These are phyloP conservation scores for Pythium rishiriense DNA, from an alignment of 352 stramenopile genomes.

Conservation along the genomic window DNA sequence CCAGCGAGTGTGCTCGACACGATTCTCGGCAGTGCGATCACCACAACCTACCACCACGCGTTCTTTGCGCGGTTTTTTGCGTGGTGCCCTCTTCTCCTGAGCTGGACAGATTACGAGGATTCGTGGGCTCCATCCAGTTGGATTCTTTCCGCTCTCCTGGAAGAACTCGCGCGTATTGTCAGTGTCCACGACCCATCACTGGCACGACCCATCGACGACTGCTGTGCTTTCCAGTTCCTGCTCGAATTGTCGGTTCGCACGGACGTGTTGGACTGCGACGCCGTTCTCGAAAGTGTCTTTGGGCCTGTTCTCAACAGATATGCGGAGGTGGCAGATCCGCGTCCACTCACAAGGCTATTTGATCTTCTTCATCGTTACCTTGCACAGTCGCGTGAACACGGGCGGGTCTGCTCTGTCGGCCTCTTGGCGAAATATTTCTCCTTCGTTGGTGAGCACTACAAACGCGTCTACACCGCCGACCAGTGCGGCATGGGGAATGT, in stretches of 20 bases:
- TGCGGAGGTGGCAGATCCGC: neutral
- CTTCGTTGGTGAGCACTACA: conserved; percentile 2
- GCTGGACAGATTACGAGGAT: neutral
- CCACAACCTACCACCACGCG: conserved; percentile 10
- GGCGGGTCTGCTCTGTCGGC: neutral
- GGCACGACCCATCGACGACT: neutral
- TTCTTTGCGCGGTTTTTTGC: conserved; percentile 9
- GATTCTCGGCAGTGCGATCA: neutral
- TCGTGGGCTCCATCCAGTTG: neutral
- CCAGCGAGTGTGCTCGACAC: conserved; percentile 9
- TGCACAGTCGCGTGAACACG: neutral
- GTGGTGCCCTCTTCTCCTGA: conserved; percentile 15
- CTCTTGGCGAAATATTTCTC: neutral
- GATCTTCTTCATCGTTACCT: conserved; percentile 5
- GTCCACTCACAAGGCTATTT: neutral
- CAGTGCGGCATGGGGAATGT: neutral
- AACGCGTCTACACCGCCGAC: neutral
- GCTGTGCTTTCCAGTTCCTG: conserved; percentile 2
- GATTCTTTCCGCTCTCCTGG: neutral
- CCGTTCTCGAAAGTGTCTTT: neutral
- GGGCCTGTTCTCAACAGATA: neutral
- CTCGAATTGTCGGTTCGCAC: neutral
- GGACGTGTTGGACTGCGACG: neutral
- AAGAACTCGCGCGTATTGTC: neutral
- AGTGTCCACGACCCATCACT: neutral